Evolutionary conservation across 192 early-diverging fungal genomes (phyloP), one percentile per base, ranked within the genome.

Genomic region (Backusella tuberculispora): DNA sequence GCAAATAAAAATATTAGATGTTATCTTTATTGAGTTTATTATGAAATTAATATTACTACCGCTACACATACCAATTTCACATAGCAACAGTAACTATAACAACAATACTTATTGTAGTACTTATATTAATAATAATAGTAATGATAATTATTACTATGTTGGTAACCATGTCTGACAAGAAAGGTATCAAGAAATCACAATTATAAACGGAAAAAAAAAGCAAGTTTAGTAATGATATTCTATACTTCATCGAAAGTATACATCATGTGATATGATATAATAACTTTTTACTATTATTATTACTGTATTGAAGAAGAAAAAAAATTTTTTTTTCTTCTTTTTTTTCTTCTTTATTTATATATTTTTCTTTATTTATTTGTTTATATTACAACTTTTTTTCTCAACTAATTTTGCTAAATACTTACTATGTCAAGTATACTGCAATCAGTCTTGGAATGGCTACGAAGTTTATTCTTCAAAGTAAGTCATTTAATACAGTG

Each of bases 401-500:
- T 17, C 12, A 15, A 60, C 48, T 45, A 24, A 71, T 43, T 21
- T 45, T 29, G 50, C 60, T 64, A 17, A 3, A 43, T 34, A 34
- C 29, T 34, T 34, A 34, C n/a, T 14, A 91, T 91, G 90, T 81
- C 86, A 34, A 77, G 80, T 26, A 74, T 90, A n/a, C 73, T 90
- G 26, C 82, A 84, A 66, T 85, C 88, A 37, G 48, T 91, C 37
- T 75, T 90, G 42, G 83, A 87, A 70, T 95, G 92, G 92, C 85
- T 95, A 21, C 83, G 86, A 74, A 84, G 90, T 72, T 83, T 95
- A 50, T 95, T 95, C 74, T 95, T 90, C 83, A 92, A 92, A 82
- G 92, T 93, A 78, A 41, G 17, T 9, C 0, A 10, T 42, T 24
- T 45, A 34, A n/a, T 9, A 50, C 17, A 19, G n/a, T 53, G 19